Percentiles rank a stretch among this genome's conserved stretches.
Conservation (phyloP, 148 eudicot species). For the Rheum nobile region DNA sequence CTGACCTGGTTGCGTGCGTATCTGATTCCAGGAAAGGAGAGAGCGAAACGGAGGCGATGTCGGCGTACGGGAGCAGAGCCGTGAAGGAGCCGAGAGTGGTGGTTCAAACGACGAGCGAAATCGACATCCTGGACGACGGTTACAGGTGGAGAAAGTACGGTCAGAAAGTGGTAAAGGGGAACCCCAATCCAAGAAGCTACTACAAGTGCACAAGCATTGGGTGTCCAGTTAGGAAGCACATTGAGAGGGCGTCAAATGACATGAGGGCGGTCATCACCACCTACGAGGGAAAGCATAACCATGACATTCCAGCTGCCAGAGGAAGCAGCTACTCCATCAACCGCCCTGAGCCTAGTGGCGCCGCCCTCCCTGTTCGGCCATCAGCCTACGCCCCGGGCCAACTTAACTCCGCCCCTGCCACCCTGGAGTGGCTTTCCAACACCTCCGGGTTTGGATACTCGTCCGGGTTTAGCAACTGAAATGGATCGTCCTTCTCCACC, state of each 20-base stretch:
- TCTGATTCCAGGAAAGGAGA: constrained; percentile 58
- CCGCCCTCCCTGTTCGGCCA: constrained; percentile 43
- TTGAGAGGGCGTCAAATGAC: constrained; percentile 70
- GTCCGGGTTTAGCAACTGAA: background rate
- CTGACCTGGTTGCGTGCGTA: too few relatives aligned
- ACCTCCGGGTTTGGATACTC: background rate
- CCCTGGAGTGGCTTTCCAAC: constrained; percentile 6
- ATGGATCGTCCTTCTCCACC: too few relatives aligned
- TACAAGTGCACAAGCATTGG: constrained; percentile 67
- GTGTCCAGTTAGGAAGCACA: constrained; percentile 78
- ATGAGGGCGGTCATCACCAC: constrained; percentile 59
- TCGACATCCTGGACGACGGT: constrained; percentile 77
- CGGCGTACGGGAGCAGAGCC: constrained; percentile 53
- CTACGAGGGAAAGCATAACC: constrained; percentile 77
- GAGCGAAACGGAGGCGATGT: constrained; percentile 53
- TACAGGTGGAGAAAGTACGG: constrained; percentile 82
- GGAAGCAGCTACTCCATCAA: constrained; percentile 38
- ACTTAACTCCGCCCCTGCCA: background rate
- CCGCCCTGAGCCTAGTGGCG: constrained; percentile 19
- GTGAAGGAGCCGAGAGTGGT: constrained; percentile 70
- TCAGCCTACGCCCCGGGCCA: constrained; percentile 13
- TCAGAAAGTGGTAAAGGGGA: constrained; percentile 82
- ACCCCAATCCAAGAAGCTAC: constrained; percentile 89
- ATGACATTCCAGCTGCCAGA: constrained; percentile 70
- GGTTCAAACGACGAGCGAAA: constrained; percentile 78